Conservation (phyloP, 2,329 filamentous ascomycete species). For the Rhinocladiella similis region DNA sequence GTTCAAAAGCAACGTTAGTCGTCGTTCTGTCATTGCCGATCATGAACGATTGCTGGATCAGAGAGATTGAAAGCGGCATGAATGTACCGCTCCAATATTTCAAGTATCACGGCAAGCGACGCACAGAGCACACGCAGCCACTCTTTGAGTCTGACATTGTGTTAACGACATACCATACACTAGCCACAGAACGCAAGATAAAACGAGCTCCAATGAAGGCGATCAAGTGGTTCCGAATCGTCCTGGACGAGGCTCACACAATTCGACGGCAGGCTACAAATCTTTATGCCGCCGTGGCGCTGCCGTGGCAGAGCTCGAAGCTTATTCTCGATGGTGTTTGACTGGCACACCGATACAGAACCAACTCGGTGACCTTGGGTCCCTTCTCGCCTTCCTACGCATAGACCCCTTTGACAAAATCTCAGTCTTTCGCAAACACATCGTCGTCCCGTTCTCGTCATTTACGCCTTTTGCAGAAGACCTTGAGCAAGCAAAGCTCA, state of each 20-base stretch:
- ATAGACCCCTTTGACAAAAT: constrained; percentile 45
- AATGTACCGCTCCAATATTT: constrained; percentile 32
- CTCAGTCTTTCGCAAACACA: too few species aligned
- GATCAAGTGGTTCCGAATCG: constrained; percentile 43
- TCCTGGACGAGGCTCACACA: constrained; percentile 54
- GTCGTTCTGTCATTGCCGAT: constrained; percentile 47
- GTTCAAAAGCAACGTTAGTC: constrained; percentile 45
- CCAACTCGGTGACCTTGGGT: constrained; percentile 52
- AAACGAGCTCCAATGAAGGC: constrained; percentile 37
- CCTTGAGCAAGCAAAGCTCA: too few species aligned
- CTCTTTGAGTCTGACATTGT: constrained; percentile 44
- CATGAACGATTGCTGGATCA: constrained; percentile 43
- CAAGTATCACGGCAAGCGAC: constrained; percentile 41
- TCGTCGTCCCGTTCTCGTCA: too few species aligned
- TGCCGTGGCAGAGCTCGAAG: constrained; percentile 35
- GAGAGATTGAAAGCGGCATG: constrained; percentile 41
- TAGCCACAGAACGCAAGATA: constrained; percentile 38
- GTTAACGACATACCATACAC: constrained; percentile 51
- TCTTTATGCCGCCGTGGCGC: constrained; percentile 45
- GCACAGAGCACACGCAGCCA: constrained; percentile 28
- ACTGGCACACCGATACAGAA: constrained; percentile 59
- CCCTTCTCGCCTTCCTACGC: constrained; percentile 52
- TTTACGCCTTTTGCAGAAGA: too few species aligned
- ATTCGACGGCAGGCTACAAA: constrained; percentile 52
- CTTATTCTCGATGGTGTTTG: constrained; percentile 54